Conservation (phyloP, 768 basidiomycete genomes). For the Tylopilus sp. region DNA sequence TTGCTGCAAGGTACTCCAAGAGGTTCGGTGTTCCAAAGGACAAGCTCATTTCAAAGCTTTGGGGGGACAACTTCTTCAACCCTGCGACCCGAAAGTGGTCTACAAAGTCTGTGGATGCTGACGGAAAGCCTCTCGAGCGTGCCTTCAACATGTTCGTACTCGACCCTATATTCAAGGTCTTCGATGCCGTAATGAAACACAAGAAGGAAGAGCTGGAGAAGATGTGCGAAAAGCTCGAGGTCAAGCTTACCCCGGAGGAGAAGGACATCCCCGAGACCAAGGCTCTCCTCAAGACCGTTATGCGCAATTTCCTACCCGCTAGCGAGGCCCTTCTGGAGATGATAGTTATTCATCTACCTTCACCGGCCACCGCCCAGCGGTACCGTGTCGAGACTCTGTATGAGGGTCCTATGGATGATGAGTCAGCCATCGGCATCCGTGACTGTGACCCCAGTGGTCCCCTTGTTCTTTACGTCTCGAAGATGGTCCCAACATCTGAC, state of each 20-base stretch:
- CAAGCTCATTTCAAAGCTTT: constrained; percentile 96
- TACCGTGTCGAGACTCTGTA: constrained; percentile 99
- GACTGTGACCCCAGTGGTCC: constrained; percentile 97
- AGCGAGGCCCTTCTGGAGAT: constrained; percentile 99
- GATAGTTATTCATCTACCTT: constrained; percentile 99
- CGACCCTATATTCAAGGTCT: constrained; percentile 98
- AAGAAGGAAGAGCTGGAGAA: constrained; percentile 83
- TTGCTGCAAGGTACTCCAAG: constrained; percentile 91
- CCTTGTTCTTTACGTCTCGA: constrained; percentile 96
- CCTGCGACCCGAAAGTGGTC: constrained; percentile 96
- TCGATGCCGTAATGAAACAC: constrained; percentile 99
- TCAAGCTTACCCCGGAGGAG: constrained; percentile 86
- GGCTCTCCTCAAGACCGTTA: constrained; percentile 91
- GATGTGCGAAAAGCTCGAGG: constrained; percentile 95
- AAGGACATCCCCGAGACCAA: constrained; percentile 88
- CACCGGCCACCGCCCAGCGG: constrained; percentile 93
- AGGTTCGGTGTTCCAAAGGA: constrained; percentile 99
- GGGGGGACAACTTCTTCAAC: constrained; percentile 99
- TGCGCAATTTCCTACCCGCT: constrained; percentile 99
- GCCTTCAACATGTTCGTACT: constrained; percentile 98
- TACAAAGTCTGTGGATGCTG: constrained; percentile 65
- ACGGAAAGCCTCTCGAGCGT: constrained; percentile 93
- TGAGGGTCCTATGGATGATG: constrained; percentile 99
- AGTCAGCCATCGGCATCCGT: constrained; percentile 96
- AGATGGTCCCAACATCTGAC: constrained; percentile 99